Conservation (phyloP, 2,329 filamentous ascomycete genomes). For the Neoscytalidium dimidiatum region DNA sequence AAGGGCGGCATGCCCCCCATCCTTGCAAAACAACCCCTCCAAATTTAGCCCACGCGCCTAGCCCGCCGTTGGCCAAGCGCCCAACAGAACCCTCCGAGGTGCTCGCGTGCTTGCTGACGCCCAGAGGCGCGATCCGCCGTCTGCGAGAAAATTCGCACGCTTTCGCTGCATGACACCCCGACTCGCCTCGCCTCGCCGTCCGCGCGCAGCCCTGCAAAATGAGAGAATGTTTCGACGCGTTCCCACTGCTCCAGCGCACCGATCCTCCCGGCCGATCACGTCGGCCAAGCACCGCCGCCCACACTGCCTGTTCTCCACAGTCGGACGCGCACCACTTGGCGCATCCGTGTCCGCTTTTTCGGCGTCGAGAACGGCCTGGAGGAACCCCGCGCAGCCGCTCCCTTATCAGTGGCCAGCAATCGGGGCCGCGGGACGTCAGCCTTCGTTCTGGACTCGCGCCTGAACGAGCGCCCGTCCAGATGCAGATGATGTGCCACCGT, state of each 20-base stretch:
- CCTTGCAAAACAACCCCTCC: neutral
- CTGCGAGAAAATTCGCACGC: no score
- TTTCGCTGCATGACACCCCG: no score
- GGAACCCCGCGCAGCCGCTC: neutral
- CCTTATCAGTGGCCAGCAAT: neutral
- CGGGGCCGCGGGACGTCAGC: neutral
- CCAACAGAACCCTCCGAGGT: neutral
- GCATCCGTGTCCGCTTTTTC: slow-evolving; percentile 11
- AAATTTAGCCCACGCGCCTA: slow-evolving; percentile 7
- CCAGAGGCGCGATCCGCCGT: neutral
- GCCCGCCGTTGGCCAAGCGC: slow-evolving; percentile 8
- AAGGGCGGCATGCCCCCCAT: neutral
- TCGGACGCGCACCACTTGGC: neutral
- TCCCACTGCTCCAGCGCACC: neutral
- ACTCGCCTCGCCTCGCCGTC: no score
- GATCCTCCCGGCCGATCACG: slow-evolving; percentile 14
- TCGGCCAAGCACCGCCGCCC: slow-evolving; percentile 3
- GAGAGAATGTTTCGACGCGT: neutral
- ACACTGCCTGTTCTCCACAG: slow-evolving; percentile 7
- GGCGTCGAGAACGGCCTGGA: neutral
- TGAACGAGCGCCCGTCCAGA: neutral
- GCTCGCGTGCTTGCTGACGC: neutral
- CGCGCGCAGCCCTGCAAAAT: neutral
- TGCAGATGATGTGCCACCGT: neutral
- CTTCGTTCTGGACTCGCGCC: slow-evolving; percentile 2